Evolutionary conservation across 2,329 filamentous ascomycete genomes (phyloP), one percentile per base, ranked within the genome.

Genomic region (Exophiala bonariae): DNA sequence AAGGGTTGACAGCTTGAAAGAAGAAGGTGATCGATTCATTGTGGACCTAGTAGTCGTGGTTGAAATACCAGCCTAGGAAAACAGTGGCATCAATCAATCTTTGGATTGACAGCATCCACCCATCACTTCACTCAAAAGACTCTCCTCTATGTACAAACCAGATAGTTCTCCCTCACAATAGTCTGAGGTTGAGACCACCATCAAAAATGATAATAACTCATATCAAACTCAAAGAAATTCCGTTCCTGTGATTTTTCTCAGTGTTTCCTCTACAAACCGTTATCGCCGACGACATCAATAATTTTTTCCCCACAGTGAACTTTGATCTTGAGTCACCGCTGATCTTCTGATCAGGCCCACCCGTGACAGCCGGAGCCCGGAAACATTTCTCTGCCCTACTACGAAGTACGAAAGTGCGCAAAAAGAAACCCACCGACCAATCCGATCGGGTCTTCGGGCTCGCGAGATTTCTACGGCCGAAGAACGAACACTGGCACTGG

Each of bases 21-120:
- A 35, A 20, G 39, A 20, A 17, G 34, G 10, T 17, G 16, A 41
- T 18, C 16, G 13, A n/a, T 41, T 42, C 38, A 20, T 35, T 47
- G 41, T 33, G 26, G 38, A 55, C 45, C 41, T 50, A 49, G 52
- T 48, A 57, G 54, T 57, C 49, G 54, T 55, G 52, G 49, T 49
- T 45, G 33, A 35, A 28, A 40, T 44, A 49, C 49, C 52, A 55
- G 52, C 54, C 41, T 52, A 49, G 39, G 47, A 26, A 53, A 48
- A 28, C 44, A 46, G 41, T 17, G 17, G 14, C n/a, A 26, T 41
- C 23, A 20, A 37, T 13, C 35, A 22, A 17, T 20, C 7, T 19
- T 19, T 19, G 14, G 18, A 37, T 16, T 20, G 7, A 37, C 16
- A 18, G 35, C 13, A 5, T 7, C 19, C 35, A n/a, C 9, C 14